Evolutionary conservation across 352 stramenopile species (phyloP).

Genomic region (Aphanomyces cochlioides): DNA sequence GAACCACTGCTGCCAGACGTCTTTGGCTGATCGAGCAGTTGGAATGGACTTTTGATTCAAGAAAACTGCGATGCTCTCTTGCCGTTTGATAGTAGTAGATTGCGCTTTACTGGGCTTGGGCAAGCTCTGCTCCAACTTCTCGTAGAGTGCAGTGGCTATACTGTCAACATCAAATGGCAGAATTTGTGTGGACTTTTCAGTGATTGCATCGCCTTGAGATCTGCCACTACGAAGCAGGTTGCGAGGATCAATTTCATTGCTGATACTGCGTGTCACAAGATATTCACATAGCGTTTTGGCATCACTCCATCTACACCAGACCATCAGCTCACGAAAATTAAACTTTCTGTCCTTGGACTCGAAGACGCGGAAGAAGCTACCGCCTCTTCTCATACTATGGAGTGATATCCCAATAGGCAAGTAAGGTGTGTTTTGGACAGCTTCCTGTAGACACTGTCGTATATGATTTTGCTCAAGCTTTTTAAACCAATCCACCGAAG

Average conservation of each 20-base stretch:
- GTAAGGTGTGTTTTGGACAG: not conserved
- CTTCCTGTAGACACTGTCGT: not conserved
- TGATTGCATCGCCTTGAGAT: too few species aligned
- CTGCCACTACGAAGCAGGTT: not conserved
- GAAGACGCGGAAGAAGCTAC: constrained; percentile 4
- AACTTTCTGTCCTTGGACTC: not conserved
- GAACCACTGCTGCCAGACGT: too few species aligned
- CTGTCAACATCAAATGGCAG: too few species aligned
- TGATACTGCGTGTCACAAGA: constrained; percentile 6
- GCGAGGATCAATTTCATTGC: not conserved
- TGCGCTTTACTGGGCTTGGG: too few species aligned
- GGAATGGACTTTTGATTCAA: too few species aligned
- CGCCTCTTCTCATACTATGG: not conserved
- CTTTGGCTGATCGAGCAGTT: too few species aligned
- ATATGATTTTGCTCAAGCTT: not conserved
- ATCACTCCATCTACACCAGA: not conserved
- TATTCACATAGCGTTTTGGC: constrained; percentile 10
- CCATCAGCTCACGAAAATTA: not conserved
- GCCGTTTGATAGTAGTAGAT: too few species aligned
- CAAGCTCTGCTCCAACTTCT: too few species aligned
- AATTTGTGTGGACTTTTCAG: too few species aligned
- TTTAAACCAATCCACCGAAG: not conserved
- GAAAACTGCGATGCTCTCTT: too few species aligned
- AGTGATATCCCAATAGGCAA: not conserved
- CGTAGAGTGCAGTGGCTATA: too few species aligned